phyloP scores from a whole-genome alignment of 1,284 basidiomycete genomes.

The Leccinum pachyderme region DNA sequence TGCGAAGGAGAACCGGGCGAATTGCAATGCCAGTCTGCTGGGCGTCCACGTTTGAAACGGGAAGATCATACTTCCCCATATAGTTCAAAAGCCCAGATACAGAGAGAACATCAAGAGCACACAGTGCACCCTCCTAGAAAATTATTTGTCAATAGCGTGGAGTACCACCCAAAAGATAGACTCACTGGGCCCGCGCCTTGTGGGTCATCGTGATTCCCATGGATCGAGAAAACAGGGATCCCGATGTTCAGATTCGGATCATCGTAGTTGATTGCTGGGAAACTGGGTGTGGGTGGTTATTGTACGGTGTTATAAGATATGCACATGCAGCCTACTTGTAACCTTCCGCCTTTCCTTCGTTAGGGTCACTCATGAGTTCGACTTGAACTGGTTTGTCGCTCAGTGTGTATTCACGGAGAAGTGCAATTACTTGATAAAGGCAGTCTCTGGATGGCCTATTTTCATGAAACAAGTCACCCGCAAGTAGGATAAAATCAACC shows the following conservation, averaged over 20 bases:
- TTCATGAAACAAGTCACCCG: slow-evolving; percentile 97
- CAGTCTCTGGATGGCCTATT: slow-evolving; percentile 92
- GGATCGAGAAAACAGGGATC: slow-evolving; percentile 97
- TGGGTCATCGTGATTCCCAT: slow-evolving; percentile 99
- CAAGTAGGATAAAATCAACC: slow-evolving; percentile 94
- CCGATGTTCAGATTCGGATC: slow-evolving; percentile 94
- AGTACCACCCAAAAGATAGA: slow-evolving; percentile 2
- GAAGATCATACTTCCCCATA: slow-evolving; percentile 88
- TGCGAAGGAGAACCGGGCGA: slow-evolving; percentile 85
- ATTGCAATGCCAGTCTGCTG: slow-evolving; percentile 80
- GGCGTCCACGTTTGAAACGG: slow-evolving; percentile 63
- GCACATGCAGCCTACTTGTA: slow-evolving; percentile 66
- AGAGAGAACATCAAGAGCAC: slow-evolving; percentile 92
- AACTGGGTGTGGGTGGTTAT: slow-evolving; percentile 53
- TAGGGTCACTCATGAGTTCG: slow-evolving; percentile 90
- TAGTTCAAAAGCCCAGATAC: slow-evolving; percentile 95
- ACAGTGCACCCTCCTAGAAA: slow-evolving; percentile 88
- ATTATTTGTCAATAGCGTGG: not conserved
- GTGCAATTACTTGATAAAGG: slow-evolving; percentile 84
- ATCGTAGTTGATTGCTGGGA: slow-evolving; percentile 97
- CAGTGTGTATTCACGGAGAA: slow-evolving; percentile 89
- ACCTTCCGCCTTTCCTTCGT: slow-evolving; percentile 81
- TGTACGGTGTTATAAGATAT: not conserved
- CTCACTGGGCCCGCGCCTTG: slow-evolving; percentile 90
- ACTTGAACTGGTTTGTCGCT: slow-evolving; percentile 86